Evolutionary conservation across 805 yeast genomes (phyloP).

Genomic region (Zygosaccharomyces lentus): DNA sequence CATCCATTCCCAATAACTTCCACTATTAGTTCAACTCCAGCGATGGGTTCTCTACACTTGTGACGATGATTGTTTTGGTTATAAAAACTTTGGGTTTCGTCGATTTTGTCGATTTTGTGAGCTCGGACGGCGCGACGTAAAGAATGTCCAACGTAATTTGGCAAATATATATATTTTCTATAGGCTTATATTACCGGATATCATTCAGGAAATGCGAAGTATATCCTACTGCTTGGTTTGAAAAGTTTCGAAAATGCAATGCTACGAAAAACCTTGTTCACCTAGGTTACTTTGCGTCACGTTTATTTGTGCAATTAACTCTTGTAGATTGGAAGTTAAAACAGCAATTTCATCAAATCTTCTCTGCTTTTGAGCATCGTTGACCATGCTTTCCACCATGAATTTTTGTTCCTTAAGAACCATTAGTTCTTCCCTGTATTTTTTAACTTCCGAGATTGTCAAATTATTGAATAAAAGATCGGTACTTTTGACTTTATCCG

Average conservation of each 20-base stretch:
- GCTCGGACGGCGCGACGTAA: background rate
- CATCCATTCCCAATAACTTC: constrained; percentile 12
- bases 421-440: constrained; percentile 68
- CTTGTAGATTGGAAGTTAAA: constrained; percentile 53
- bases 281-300: constrained; percentile 52
- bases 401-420: constrained; percentile 82
- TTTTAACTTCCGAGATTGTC: constrained; percentile 52
- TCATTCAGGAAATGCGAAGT: background rate
- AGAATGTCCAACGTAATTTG: background rate
- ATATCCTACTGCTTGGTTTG: background rate
- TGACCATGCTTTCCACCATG: constrained; percentile 61
- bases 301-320: constrained; percentile 48
- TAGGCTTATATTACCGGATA: background rate
- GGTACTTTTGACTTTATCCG: constrained; percentile 16
- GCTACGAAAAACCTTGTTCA: constrained; percentile 40
- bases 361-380: constrained; percentile 58
- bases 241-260: too few species aligned
- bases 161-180: background rate
- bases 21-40: background rate
- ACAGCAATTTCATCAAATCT: constrained; percentile 72
- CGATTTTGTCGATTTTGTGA: background rate
- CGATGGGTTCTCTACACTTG: background rate
- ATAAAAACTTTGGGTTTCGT: background rate
- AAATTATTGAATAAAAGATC: constrained; percentile 32
- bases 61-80: background rate